phyloP scores from a whole-genome alignment of 495 filamentous ascomycete genomes.

The Talaromyces trachyspermus region DNA sequence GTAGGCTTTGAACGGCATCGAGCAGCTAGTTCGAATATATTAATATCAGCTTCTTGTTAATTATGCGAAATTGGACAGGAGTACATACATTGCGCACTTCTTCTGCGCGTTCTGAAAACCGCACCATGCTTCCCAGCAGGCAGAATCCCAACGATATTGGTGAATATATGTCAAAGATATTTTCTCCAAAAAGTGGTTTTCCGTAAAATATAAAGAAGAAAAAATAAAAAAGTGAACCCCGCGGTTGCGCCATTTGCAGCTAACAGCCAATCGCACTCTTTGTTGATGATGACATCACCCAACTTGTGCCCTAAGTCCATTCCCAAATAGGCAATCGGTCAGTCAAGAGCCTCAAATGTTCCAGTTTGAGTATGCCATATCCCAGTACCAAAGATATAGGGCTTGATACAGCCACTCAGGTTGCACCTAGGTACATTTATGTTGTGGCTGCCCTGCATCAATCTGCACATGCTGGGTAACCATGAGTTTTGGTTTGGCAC shows the following conservation, averaged over 20 bases:
- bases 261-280: neutral
- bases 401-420: too few species aligned
- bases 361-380: too few species aligned
- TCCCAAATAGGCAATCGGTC: too few species aligned
- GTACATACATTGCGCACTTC: conserved; percentile 41
- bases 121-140: neutral
- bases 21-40: conserved; percentile 48
- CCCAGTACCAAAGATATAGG: too few species aligned
- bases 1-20: conserved; percentile 60
- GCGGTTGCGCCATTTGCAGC: conserved; percentile 4
- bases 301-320: neutral
- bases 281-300: conserved; percentile 3
- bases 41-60: neutral
- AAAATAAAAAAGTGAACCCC: neutral
- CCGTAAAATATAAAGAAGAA: neutral
- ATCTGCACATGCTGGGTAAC: too few species aligned
- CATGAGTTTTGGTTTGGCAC: too few species aligned
- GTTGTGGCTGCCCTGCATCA: too few species aligned
- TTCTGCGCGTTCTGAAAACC: conserved; percentile 23
- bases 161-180: neutral
- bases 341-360: too few species aligned
- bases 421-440: too few species aligned
- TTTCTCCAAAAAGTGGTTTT: neutral
- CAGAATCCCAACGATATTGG: neutral
- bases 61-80: too few species aligned